A percentile compares a stretch with the other conserved stretches of the same genome.
phyloP scores from a whole-genome alignment of 108 stramenopile genomes.

The Discostella stelligeroides region DNA sequence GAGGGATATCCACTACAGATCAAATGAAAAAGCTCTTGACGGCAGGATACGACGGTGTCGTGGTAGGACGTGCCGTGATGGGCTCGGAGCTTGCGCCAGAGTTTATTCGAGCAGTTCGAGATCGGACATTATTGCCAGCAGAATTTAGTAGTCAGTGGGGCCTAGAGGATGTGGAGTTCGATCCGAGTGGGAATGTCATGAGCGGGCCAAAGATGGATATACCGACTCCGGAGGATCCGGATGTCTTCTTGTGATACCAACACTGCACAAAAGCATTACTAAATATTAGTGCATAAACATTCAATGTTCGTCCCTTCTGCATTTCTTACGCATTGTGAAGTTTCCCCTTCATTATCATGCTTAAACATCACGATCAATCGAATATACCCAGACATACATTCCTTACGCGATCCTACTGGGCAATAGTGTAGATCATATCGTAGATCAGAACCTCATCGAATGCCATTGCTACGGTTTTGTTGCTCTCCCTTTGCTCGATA shows the following conservation, averaged over 20 bases:
- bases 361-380: too few relatives aligned
- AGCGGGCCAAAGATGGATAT: slow-evolving; percentile 56
- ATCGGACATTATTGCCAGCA: slow-evolving; percentile 85
- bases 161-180: slow-evolving; percentile 83
- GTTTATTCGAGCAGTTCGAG: slow-evolving; percentile 85
- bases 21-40: slow-evolving; percentile 86
- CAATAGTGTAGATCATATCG: too few relatives aligned
- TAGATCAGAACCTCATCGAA: too few relatives aligned
- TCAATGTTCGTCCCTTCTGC: too few relatives aligned
- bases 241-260: slow-evolving; percentile 29
- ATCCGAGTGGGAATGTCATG: slow-evolving; percentile 80
- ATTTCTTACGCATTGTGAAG: too few relatives aligned
- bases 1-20: slow-evolving; percentile 76
- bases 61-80: slow-evolving; percentile 88
- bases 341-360: too few relatives aligned
- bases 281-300: too few relatives aligned
- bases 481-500: too few relatives aligned
- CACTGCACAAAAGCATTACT: too few relatives aligned
- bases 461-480: too few relatives aligned
- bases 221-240: slow-evolving; percentile 34
- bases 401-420: too few relatives aligned
- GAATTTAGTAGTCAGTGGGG: slow-evolving; percentile 85
- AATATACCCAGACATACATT: too few relatives aligned
- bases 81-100: slow-evolving; percentile 80
- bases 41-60: slow-evolving; percentile 87